Base-by-base conservation (phyloP, 2,329 filamentous ascomycete genomes). In the Colletotrichum navitas region DNA sequence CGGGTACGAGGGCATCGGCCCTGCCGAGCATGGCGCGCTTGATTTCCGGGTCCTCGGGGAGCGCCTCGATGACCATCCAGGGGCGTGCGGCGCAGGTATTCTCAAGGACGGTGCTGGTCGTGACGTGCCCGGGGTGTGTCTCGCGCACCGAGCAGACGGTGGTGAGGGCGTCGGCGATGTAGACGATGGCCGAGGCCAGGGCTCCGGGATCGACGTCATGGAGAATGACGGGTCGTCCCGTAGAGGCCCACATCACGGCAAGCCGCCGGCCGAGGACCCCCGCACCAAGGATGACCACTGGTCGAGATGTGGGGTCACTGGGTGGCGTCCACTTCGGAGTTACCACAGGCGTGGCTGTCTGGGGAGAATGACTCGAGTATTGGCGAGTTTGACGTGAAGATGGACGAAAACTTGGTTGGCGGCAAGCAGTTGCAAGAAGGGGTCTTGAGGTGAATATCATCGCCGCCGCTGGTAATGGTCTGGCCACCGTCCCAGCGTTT, bases 231-330 rank as follows among this genome's bases (percentile, higher is more conserved):
- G 78, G 73, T 58, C 79, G 65, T 49, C 64, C 29, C 74, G 78
- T 72, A 74, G 81, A 74, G 74, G 76, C 64, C 78, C 71, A 76
- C 73, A 81, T 56, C n/a, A 75, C 73, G 75, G 80, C 82, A 4
- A 84, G 76, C 8, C 82, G 80, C 14, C 81, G 78, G 45, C 83
- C 83, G 1, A 84, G 77, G 32, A 83, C 80, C 14, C 83, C 83
- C 3, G 80, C 82, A 1, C 83, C 83, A 29, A 84, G 75, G n/a
- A 84, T 75, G 7, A 79, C 76, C 4, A 84, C 81, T 6, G 82
- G 81, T 4, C 82, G 81, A 3, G 76, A 75, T 4, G 77, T 73
- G 71, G 81, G 80, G 62, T 78, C 76, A 0, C 65, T 49, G 0
- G 78, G 78, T 1, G 77, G 68, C 2, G 47, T 74, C 78, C 78